Evolutionary conservation across 352 stramenopile genomes (phyloP).

Genomic region (Pythium insidiosum): DNA sequence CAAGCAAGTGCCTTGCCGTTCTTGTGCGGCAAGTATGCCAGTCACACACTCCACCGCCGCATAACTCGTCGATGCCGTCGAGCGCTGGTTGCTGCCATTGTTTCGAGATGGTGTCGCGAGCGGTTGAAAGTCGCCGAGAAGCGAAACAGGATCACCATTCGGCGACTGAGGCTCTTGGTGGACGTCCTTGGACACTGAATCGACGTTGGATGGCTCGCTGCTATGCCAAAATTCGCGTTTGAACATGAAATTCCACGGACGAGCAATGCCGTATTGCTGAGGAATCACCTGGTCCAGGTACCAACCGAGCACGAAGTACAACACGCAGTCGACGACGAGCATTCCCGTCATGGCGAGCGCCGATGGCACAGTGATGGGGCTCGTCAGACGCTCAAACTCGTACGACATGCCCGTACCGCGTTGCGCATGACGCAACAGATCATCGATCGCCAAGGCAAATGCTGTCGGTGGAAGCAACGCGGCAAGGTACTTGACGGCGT

Average conservation of each 20-base stretch:
- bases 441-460: too few species aligned
- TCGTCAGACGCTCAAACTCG: slow-evolving; percentile 22
- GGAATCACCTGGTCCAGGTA: slow-evolving; percentile 91
- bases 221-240: slow-evolving; percentile 32
- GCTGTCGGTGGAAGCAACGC: slow-evolving; percentile 40
- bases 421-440: slow-evolving; percentile 41
- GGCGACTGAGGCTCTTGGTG: too few species aligned
- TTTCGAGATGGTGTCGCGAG: too few species aligned
- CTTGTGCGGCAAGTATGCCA: slow-evolving; percentile 7
- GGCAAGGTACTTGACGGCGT: slow-evolving; percentile 31
- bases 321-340: slow-evolving; percentile 61
- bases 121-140: too few species aligned
- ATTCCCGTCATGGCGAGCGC: slow-evolving; percentile 48
- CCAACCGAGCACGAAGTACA: slow-evolving; percentile 78
- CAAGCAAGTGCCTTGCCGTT: slow-evolving; percentile 34
- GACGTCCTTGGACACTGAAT: too few species aligned
- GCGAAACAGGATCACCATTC: too few species aligned
- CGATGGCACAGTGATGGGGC: slow-evolving; percentile 35
- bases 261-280: slow-evolving; percentile 80
- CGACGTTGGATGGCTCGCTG: too few species aligned
- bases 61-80: slow-evolving; percentile 19
- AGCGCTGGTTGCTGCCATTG: too few species aligned
- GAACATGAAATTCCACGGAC: slow-evolving; percentile 89
- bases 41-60: too few species aligned
- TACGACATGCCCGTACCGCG: slow-evolving; percentile 48